Evolutionary conservation across 352 stramenopile genomes (phyloP).

Genomic region (Phytopythium ostracodes): DNA sequence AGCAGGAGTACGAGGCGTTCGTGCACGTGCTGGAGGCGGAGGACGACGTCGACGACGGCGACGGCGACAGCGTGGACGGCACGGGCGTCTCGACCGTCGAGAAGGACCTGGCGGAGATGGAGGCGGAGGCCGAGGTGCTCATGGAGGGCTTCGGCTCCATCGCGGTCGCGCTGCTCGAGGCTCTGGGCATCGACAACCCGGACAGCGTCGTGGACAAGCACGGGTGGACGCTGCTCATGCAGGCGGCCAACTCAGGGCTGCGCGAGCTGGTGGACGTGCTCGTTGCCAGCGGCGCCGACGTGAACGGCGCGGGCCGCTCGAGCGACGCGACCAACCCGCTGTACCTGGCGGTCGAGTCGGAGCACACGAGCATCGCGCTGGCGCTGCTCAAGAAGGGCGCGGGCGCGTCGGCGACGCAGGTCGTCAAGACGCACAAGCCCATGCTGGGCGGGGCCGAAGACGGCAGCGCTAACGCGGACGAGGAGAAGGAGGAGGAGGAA

Average conservation of each 20-base stretch:
- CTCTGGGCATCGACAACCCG: slow-evolving; percentile 26
- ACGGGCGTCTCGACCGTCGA: slow-evolving; percentile 18
- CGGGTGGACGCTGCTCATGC: slow-evolving; percentile 85
- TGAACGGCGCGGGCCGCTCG: slow-evolving; percentile 48
- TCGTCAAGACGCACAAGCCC: slow-evolving; percentile 44
- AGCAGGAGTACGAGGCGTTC: slow-evolving; percentile 84
- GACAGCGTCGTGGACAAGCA: slow-evolving; percentile 63
- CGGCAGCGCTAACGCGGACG: not conserved
- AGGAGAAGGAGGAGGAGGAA: slow-evolving; percentile 33
- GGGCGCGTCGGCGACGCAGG: slow-evolving; percentile 53
- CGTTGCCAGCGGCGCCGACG: slow-evolving; percentile 43
- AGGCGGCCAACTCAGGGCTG: slow-evolving; percentile 74
- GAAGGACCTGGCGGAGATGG: slow-evolving; percentile 71
- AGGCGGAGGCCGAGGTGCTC: slow-evolving; percentile 60
- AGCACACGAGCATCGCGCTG: slow-evolving; percentile 68
- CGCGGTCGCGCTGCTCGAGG: slow-evolving; percentile 43
- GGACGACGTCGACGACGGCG: slow-evolving; percentile 27
- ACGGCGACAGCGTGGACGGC: slow-evolving; percentile 12
- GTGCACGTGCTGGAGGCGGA: slow-evolving; percentile 66
- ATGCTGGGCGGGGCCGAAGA: slow-evolving; percentile 18
- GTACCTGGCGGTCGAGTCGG: slow-evolving; percentile 70
- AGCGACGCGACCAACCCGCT: slow-evolving; percentile 55
- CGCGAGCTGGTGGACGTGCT: slow-evolving; percentile 51
- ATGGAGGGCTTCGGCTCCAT: slow-evolving; percentile 64
- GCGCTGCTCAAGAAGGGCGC: slow-evolving; percentile 68